A percentile compares a stretch with the other conserved stretches of the same genome.
Evolutionary conservation across 2,329 filamentous ascomycete genomes (phyloP).

Genomic region (Zelopaecilomyces penicillatus): DNA sequence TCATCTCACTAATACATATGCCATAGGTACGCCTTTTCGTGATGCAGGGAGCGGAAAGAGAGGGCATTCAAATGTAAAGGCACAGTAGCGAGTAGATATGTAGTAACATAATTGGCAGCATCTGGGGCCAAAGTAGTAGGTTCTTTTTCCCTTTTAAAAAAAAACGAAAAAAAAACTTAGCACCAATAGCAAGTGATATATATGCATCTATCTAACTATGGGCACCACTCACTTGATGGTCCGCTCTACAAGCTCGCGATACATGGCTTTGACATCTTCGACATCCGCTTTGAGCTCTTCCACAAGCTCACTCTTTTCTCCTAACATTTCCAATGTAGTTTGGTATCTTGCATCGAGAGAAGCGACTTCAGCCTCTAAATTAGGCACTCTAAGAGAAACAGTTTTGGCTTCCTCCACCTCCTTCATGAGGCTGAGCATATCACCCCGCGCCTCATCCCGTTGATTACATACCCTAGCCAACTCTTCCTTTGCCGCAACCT

Average conservation of each 20-base stretch:
- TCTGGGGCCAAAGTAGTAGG: constrained; percentile 1
- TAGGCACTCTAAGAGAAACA: constrained; percentile 50
- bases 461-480: constrained; percentile 71
- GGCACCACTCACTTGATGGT: constrained; percentile 56
- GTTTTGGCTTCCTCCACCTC: constrained; percentile 66
- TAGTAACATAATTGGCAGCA: constrained; percentile 3
- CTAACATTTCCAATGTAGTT: constrained; percentile 86
- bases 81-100: not conserved
- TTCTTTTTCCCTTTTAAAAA: not conserved
- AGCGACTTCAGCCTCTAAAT: constrained; percentile 59
- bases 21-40: constrained; percentile 66
- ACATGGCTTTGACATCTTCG: constrained; percentile 89
- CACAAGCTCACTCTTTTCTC: constrained; percentile 92
- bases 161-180: not conserved
- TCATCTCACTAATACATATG: not conserved
- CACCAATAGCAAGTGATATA: not conserved
- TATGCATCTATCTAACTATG: not conserved
- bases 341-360: constrained; percentile 73
- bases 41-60: constrained; percentile 66
- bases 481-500: constrained; percentile 82
- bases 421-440: constrained; percentile 85
- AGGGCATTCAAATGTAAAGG: constrained; percentile 59
- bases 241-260: constrained; percentile 81
- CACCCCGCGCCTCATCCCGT: constrained; percentile 81
- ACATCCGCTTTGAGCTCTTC: constrained; percentile 88